Conservation (phyloP, 768 basidiomycete species). For the Daedaleopsis sinensis region DNA sequence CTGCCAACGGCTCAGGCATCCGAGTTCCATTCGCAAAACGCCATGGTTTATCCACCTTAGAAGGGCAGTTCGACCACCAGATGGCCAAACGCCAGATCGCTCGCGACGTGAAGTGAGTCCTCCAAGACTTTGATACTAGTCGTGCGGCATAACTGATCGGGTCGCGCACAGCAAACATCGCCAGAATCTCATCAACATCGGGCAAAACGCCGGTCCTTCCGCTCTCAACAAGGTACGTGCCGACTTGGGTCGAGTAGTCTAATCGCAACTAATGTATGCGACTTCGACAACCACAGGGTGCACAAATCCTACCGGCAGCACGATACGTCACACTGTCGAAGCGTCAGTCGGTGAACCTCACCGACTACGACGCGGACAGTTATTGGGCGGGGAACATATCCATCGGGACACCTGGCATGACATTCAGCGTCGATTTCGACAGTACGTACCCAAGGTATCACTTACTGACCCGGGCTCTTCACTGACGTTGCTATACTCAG, state of each 20-base stretch:
- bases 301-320: constrained; percentile 33
- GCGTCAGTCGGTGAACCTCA: constrained; percentile 38
- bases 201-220: constrained; percentile 33
- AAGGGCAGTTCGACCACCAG: constrained; percentile 34
- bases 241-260: constrained; percentile 12
- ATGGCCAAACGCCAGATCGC: constrained; percentile 27
- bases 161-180: constrained; percentile 23
- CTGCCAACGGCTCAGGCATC: constrained; percentile 24
- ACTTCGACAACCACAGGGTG: constrained; percentile 17
- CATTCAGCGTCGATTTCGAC: constrained; percentile 46
- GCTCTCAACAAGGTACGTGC: not conserved
- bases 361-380: constrained; percentile 37
- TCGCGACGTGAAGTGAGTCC: constrained; percentile 31
- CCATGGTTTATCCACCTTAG: constrained; percentile 26
- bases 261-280: no score
- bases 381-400: constrained; percentile 46
- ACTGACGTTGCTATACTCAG: not conserved
- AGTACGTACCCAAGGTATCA: constrained; percentile 10
- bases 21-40: constrained; percentile 31
- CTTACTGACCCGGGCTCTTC: not conserved
- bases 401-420: constrained; percentile 41
- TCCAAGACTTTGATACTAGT: no score
- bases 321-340: constrained; percentile 5
- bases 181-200: constrained; percentile 39
- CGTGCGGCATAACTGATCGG: no score